phyloP scores from a whole-genome alignment of 371 early-diverging fungal species.

The Umbelopsis sp. region DNA sequence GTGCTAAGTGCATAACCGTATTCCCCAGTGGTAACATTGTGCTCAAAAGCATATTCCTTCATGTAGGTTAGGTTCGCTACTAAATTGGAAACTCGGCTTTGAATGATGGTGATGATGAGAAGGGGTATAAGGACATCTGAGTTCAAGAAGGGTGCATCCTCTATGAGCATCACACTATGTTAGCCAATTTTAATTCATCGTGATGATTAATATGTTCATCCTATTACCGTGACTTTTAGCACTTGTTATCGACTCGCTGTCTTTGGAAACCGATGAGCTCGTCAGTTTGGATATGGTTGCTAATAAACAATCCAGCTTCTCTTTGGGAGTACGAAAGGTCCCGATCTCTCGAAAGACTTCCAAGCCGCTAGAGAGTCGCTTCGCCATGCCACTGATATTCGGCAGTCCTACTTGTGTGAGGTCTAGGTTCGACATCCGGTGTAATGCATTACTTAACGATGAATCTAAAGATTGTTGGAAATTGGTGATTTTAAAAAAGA shows the following conservation, averaged over 20 bases:
- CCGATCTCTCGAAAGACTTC: conserved; percentile 55
- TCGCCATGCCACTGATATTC: conserved; percentile 26
- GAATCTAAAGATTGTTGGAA: conserved; percentile 41
- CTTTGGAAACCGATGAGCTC: conserved; percentile 14
- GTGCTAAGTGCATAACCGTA: conserved; percentile 61
- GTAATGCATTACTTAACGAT: conserved; percentile 38
- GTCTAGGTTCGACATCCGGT: conserved; percentile 50
- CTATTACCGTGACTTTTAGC: conserved; percentile 14
- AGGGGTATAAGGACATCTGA: conserved; percentile 58
- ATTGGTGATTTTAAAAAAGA: conserved; percentile 58
- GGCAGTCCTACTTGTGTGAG: conserved; percentile 56
- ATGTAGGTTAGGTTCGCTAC: conserved; percentile 60
- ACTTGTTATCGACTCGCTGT: conserved; percentile 11
- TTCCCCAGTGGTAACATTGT: conserved; percentile 43
- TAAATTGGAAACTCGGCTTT: conserved; percentile 55
- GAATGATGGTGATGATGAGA: conserved; percentile 52
- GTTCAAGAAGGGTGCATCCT: conserved; percentile 23
- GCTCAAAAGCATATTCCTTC: conserved; percentile 56
- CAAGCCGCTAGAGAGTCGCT: conserved; percentile 41
- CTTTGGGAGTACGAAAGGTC: conserved; percentile 53
- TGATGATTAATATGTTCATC: background rate
- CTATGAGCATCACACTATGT: background rate
- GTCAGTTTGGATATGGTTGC: conserved; percentile 38
- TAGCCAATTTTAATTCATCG: background rate
- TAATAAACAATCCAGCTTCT: conserved; percentile 55